Conservation (phyloP, 2,329 filamentous ascomycete species). For the Fusarium brevicatenulatum region DNA sequence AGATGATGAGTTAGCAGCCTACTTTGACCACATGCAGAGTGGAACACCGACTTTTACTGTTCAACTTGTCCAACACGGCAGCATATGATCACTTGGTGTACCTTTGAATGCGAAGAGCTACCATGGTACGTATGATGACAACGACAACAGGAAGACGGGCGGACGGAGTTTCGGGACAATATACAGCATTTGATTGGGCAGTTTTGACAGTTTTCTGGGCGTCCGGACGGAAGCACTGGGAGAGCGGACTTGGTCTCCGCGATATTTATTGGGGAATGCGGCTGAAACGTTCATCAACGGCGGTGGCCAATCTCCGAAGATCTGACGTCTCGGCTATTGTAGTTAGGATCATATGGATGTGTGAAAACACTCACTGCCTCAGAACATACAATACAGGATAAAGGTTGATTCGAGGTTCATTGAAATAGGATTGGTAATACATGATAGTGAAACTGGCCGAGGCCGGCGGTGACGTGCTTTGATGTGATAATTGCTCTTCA, state of each 20-base stretch:
- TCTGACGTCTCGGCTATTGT: neutral
- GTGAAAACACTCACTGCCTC: neutral
- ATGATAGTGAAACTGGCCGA: neutral
- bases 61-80: conserved; percentile 49
- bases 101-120: neutral
- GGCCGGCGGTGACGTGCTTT: conserved; percentile 31
- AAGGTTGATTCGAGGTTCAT: neutral
- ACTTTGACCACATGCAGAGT: conserved; percentile 71
- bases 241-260: conserved; percentile 42
- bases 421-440: neutral
- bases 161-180: conserved; percentile 39
- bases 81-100: conserved; percentile 5
- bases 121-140: neutral
- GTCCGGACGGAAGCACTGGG: conserved; percentile 9
- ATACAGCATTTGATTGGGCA: conserved; percentile 23
- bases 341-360: neutral
- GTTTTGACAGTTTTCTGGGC: neutral
- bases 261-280: neutral
- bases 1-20: conserved; percentile 77
- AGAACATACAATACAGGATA: neutral
- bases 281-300: neutral
- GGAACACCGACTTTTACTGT: conserved; percentile 57
- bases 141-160: conserved; percentile 18
- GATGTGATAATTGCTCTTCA: conserved; percentile 18
- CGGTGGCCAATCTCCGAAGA: conserved; percentile 11